phyloP scores from a whole-genome alignment of 129 eudicot genomes.

The Flaveria brownii region DNA sequence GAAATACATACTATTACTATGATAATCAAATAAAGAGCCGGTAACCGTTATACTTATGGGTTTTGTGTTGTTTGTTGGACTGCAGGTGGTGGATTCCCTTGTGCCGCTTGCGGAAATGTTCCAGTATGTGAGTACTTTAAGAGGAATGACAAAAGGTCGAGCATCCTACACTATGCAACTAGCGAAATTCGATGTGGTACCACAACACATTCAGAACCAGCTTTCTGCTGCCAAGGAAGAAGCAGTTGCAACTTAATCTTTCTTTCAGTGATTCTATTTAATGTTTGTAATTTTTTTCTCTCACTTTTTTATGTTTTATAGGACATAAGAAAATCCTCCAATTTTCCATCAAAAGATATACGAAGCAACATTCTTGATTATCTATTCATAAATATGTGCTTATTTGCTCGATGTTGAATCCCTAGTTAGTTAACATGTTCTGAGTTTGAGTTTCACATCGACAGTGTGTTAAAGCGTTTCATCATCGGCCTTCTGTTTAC shows the following conservation, averaged over 20 bases:
- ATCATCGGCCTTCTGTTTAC: too few species aligned
- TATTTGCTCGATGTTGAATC: neutral
- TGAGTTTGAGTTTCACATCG: neutral
- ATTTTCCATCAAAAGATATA: constrained; percentile 26
- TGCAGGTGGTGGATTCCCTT: constrained; percentile 87
- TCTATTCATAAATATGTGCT: constrained; percentile 19
- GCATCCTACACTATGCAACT: constrained; percentile 97
- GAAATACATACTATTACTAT: neutral
- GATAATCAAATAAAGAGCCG: neutral
- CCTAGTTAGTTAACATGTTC: neutral
- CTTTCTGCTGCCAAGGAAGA: constrained; percentile 75
- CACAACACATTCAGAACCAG: constrained; percentile 92
- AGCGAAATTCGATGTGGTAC: constrained; percentile 91
- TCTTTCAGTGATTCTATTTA: constrained; percentile 10
- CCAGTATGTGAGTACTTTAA: constrained; percentile 82
- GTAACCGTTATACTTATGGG: neutral
- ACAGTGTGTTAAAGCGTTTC: too few species aligned
- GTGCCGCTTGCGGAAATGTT: constrained; percentile 98
- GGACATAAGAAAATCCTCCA: constrained; percentile 20
- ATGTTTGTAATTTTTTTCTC: constrained; percentile 15
- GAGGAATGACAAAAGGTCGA: constrained; percentile 96
- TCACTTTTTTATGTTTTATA: constrained; percentile 21
- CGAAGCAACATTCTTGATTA: constrained; percentile 27
- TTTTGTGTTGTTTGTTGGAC: constrained; percentile 1
- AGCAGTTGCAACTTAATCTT: constrained; percentile 64